Conservation (phyloP, 2,329 filamentous ascomycete genomes). For the Fusarium chuoi region DNA sequence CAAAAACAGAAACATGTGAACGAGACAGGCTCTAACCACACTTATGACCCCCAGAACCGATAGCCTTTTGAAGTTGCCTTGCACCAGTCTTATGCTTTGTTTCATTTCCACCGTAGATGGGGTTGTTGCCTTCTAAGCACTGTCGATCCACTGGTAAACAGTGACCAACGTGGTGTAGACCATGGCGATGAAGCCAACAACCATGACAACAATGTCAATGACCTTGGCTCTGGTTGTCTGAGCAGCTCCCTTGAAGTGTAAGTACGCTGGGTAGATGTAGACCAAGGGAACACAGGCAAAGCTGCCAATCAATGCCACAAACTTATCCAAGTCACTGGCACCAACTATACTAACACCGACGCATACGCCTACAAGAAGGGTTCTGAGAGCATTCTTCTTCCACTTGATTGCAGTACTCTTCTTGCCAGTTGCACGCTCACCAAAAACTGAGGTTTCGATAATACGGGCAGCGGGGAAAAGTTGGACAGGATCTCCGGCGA, state of each 20-base stretch:
- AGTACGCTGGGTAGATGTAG: slow-evolving; percentile 78
- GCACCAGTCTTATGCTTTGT: slow-evolving; percentile 7
- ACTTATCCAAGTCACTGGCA: slow-evolving; percentile 76
- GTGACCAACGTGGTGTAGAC: slow-evolving; percentile 76
- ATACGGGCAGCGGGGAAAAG: slow-evolving; percentile 79
- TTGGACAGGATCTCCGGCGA: slow-evolving; percentile 80
- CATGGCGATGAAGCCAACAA: slow-evolving; percentile 73
- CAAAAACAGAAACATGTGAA: background rate
- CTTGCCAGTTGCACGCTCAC: slow-evolving; percentile 72
- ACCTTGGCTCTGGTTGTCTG: slow-evolving; percentile 63
- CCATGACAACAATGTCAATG: slow-evolving; percentile 71
- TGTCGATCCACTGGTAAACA: slow-evolving; percentile 49
- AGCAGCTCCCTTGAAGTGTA: slow-evolving; percentile 76
- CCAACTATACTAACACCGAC: slow-evolving; percentile 71
- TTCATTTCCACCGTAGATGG: background rate
- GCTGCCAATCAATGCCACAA: slow-evolving; percentile 78
- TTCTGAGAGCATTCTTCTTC: slow-evolving; percentile 78
- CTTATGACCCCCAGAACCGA: background rate
- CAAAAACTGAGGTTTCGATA: slow-evolving; percentile 74
- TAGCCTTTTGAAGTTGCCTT: slow-evolving; percentile 33
- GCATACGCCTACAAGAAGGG: slow-evolving; percentile 66
- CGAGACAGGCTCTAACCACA: background rate
- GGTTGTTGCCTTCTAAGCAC: slow-evolving; percentile 11
- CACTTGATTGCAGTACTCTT: slow-evolving; percentile 73
- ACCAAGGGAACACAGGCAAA: slow-evolving; percentile 80